Percentiles rank a stretch among this genome's conserved stretches.
Conservation (phyloP, 1,139 yeast genomes). For the Suhomyces ambrosiae region DNA sequence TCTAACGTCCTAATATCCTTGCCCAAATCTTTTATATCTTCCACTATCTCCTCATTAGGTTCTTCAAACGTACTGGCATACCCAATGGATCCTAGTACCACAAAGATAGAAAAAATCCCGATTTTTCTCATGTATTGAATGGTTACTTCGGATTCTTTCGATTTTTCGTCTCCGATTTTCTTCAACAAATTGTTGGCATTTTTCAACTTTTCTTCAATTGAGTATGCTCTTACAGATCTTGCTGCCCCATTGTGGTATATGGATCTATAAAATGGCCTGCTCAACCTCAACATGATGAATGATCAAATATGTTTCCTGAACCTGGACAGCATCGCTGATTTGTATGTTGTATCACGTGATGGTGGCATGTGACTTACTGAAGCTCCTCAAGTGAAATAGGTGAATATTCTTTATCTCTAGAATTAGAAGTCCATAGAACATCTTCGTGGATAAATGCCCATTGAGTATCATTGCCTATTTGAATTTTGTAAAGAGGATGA, state of each 20-base stretch:
- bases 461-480: slow-evolving; percentile 9
- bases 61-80: slow-evolving; percentile 33
- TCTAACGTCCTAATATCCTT: slow-evolving; percentile 13
- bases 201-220: slow-evolving; percentile 18
- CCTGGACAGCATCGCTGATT: too few species aligned
- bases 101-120: slow-evolving; percentile 38
- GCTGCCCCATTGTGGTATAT: not conserved
- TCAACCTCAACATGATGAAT: not conserved
- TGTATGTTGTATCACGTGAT: too few species aligned
- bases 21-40: slow-evolving; percentile 17
- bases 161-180: slow-evolving; percentile 37
- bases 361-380: too few species aligned
- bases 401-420: slow-evolving; percentile 17
- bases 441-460: slow-evolving; percentile 36
- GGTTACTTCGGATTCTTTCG: slow-evolving; percentile 34
- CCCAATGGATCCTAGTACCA: slow-evolving; percentile 37
- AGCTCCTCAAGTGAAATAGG: slow-evolving; percentile 27
- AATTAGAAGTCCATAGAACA: slow-evolving; percentile 30
- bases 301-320: not conserved
- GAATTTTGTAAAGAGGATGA: slow-evolving; percentile 26
- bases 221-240: slow-evolving; percentile 7
- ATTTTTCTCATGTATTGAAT: slow-evolving; percentile 33
- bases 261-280: not conserved
- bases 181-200: slow-evolving; percentile 26
- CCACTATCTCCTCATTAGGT: slow-evolving; percentile 16